Percentiles rank a stretch among this genome's conserved stretches.
Evolutionary conservation across 306 rosid genomes (phyloP).

Genomic region (Alnus glutinosa): DNA sequence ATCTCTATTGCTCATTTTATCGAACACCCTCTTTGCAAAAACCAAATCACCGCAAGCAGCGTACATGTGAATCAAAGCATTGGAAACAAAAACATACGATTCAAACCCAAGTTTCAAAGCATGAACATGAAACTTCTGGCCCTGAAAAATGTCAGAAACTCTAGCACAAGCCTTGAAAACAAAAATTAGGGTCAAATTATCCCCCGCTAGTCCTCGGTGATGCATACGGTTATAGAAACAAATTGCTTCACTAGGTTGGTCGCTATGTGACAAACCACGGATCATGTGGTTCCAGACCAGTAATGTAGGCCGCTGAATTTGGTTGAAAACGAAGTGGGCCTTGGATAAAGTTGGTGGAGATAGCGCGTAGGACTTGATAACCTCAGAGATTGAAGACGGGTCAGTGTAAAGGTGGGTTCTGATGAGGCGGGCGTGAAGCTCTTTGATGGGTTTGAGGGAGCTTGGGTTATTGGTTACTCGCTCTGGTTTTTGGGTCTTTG

Average conservation of each 20-base stretch:
- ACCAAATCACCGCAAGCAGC: slow-evolving; percentile 41
- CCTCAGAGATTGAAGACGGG: slow-evolving; percentile 50
- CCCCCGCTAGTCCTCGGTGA: slow-evolving; percentile 45
- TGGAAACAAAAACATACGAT: slow-evolving; percentile 55
- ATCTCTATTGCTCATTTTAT: slow-evolving; percentile 67
- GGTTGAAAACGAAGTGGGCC: slow-evolving; percentile 54
- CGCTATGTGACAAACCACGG: slow-evolving; percentile 61
- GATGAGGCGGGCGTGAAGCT: slow-evolving; percentile 59
- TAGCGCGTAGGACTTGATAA: slow-evolving; percentile 53
- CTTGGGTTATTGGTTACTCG: slow-evolving; percentile 1
- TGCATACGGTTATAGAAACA: slow-evolving; percentile 47
- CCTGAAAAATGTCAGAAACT: slow-evolving; percentile 37
- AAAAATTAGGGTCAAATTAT: slow-evolving; percentile 57
- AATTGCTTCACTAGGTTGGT: slow-evolving; percentile 60
- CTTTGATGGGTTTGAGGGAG: slow-evolving; percentile 32
- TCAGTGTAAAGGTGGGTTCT: slow-evolving; percentile 44
- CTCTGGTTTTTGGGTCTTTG: slow-evolving; percentile 21
- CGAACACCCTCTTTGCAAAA: slow-evolving; percentile 59
- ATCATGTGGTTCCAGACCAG: slow-evolving; percentile 65
- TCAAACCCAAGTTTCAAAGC: slow-evolving; percentile 67
- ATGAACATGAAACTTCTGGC: slow-evolving; percentile 41
- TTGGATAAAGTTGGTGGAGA: slow-evolving; percentile 39
- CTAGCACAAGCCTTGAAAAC: slow-evolving; percentile 78
- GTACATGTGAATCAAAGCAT: slow-evolving; percentile 63
- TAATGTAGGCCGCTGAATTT: slow-evolving; percentile 59